phyloP scores from a whole-genome alignment of 2,329 filamentous ascomycete genomes.

The Scopulariopsis brevicaulis region DNA sequence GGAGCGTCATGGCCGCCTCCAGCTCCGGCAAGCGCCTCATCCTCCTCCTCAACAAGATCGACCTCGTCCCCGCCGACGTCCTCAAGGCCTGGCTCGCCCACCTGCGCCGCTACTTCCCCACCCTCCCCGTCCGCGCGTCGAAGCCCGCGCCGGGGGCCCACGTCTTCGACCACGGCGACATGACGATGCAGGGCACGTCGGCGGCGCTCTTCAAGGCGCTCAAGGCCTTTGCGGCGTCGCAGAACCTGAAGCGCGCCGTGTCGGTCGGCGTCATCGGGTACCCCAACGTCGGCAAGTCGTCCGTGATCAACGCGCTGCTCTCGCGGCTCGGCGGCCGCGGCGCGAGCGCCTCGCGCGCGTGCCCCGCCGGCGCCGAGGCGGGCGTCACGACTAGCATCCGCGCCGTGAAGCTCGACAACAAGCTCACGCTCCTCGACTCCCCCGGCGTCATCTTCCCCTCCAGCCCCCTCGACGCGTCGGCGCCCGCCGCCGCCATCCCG shows the following conservation, averaged over 20 bases:
- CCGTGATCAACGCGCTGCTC: slow-evolving; percentile 87
- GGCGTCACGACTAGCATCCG: slow-evolving; percentile 84
- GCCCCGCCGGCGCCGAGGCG: slow-evolving; percentile 82
- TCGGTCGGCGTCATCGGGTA: slow-evolving; percentile 92
- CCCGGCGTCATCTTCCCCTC: slow-evolving; percentile 91
- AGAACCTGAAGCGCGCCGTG: slow-evolving; percentile 78
- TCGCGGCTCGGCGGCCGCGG: slow-evolving; percentile 59
- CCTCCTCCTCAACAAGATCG: slow-evolving; percentile 90
- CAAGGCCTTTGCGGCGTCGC: slow-evolving; percentile 75
- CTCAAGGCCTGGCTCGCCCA: slow-evolving; percentile 78
- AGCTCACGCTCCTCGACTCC: slow-evolving; percentile 85
- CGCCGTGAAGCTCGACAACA: slow-evolving; percentile 88
- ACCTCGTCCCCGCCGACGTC: slow-evolving; percentile 71
- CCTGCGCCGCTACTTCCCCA: slow-evolving; percentile 82
- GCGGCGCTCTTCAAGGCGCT: slow-evolving; percentile 77
- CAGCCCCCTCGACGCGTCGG: slow-evolving; percentile 26
- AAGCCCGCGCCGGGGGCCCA: slow-evolving; percentile 74
- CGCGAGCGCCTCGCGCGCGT: slow-evolving; percentile 47
- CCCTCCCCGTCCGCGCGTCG: slow-evolving; percentile 77
- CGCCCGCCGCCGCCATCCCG: slow-evolving; percentile 28
- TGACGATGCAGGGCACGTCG: slow-evolving; percentile 79
- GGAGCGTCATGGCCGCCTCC: slow-evolving; percentile 81
- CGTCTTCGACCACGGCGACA: slow-evolving; percentile 83
- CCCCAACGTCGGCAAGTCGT: slow-evolving; percentile 93
- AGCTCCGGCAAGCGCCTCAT: slow-evolving; percentile 78